Percentiles rank a stretch among this genome's conserved stretches.
Conservation (phyloP, 2,329 filamentous ascomycete genomes). For the Pestalotiopsis sp. region DNA sequence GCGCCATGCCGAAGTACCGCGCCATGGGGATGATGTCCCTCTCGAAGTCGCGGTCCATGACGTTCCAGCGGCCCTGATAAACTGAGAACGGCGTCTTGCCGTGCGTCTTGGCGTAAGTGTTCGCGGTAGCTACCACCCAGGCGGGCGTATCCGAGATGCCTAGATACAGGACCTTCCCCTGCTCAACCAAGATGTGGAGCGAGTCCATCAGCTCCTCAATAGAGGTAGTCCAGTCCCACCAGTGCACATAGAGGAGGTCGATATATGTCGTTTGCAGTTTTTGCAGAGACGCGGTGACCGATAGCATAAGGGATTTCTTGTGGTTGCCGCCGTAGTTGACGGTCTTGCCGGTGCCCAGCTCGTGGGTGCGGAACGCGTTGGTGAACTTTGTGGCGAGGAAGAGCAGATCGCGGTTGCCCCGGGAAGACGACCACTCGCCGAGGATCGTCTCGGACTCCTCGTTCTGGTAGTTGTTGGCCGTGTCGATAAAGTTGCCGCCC, state of each 20-base stretch:
- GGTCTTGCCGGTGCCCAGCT: conserved; percentile 37
- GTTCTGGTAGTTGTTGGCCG: conserved; percentile 59
- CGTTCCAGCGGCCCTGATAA: conserved; percentile 17
- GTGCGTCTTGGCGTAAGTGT: conserved; percentile 13
- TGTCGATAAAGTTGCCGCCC: conserved; percentile 73
- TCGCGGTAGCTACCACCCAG: conserved; percentile 26
- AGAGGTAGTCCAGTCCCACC: conserved; percentile 41
- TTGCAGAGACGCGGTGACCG: conserved; percentile 53
- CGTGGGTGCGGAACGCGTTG: conserved; percentile 44
- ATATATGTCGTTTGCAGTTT: conserved; percentile 64
- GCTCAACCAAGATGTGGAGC: conserved; percentile 40
- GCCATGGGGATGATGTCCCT: conserved; percentile 20
- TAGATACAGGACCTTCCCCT: conserved; percentile 41
- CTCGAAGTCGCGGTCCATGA: conserved; percentile 15
- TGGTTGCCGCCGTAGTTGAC: conserved; percentile 60
- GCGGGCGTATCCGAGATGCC: conserved; percentile 40
- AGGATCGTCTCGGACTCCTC: conserved; percentile 60
- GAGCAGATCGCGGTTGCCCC: conserved; percentile 54
- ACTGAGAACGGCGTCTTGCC: conserved; percentile 17
- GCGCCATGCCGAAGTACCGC: conserved; percentile 32
- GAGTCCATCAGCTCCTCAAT: conserved; percentile 42
- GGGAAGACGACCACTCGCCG: conserved; percentile 57
- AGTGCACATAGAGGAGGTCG: conserved; percentile 41
- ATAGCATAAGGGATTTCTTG: conserved; percentile 57
- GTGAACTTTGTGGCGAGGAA: conserved; percentile 62